Base-by-base conservation (phyloP, 78 protist genomes). In the Pirum gemmata region DNA sequence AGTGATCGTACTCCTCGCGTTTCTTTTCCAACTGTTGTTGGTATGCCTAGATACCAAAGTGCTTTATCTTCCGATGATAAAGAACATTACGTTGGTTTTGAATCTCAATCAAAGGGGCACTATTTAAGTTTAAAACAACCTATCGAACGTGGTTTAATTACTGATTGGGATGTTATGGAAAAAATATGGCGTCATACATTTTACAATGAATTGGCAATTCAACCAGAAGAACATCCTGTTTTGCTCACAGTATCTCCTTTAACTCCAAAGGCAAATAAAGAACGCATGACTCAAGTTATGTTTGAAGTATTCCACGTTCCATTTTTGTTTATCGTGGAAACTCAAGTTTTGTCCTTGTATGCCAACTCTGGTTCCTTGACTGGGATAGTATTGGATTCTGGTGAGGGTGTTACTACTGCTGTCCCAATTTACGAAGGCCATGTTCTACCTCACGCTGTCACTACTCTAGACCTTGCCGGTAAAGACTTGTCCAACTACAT, bases 111-210 rank as follows among this genome's bases (percentile, higher is more conserved):
- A 13, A 51, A 21, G 13, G 5, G 13, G 13, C 67, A 51, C 5
- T 51, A 51, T 21, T 21, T 51, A 51, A 51, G 90, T 51, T 90
- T 92, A 37, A 87, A 92, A 67, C 94, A 93, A 83, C 98, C 98
- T 61, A 95, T 96, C 40, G 96, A 94, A 84, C 97, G 95, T 94
- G 99, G 99, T 38, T 83, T 98, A 91, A 95, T 97, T 31, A 92
- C 92, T 79, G 93, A 96, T 92, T 97, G 99, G 99, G 99, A 95
- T 61, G 96, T 93, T 89, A 96, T 98, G 97, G 97, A 95, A 91
- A 92, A 91, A 91, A 78, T 97, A 38, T 97, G 98, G 98, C 94
- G 92, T 75, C 97, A 98, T 90, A 93, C 96, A 29, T 95, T 96
- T 92, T 92, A 91, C 89, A 95, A 93, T 83, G 97, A 94, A 90